A percentile compares a stretch with the other conserved stretches of the same genome.
These are phyloP conservation scores for Phylloporus sp. DNA, from an alignment of 768 basidiomycete genomes.

Conservation along the genomic window DNA sequence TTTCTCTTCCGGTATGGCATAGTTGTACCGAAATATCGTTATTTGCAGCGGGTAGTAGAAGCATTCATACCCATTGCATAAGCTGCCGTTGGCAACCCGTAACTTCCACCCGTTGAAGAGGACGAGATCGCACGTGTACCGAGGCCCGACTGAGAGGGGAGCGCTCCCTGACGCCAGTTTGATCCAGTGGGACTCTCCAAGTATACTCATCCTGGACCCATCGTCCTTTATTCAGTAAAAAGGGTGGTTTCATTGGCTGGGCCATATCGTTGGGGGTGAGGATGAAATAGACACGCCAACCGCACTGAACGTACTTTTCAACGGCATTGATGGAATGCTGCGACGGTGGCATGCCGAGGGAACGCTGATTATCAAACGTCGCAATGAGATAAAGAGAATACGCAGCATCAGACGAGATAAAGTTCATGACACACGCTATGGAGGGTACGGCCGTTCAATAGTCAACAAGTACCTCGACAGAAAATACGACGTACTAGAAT, in stretches of 20 bases:
- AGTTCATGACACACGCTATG: conserved; percentile 28
- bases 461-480: not conserved
- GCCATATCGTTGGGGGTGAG: conserved; percentile 1
- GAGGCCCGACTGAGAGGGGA: conserved; percentile 10
- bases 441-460: conserved; percentile 14
- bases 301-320: conserved; percentile 35
- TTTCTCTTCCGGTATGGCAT: conserved; percentile 12
- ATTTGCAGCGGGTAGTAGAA: conserved; percentile 3
- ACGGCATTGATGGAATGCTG: conserved; percentile 6
- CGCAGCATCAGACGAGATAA: conserved; percentile 38
- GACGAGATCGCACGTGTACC: conserved; percentile 10
- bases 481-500: conserved; percentile 37
- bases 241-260: conserved; percentile 5
- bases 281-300: conserved; percentile 22
- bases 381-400: conserved; percentile 39
- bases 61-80: not conserved
- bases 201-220: conserved; percentile 30
- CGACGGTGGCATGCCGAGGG: conserved; percentile 20
- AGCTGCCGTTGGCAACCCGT: rapidly evolving
- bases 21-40: conserved; percentile 26
- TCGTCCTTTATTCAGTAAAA: conserved; percentile 21
- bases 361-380: conserved; percentile 33
- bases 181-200: conserved; percentile 31
- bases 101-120: conserved; percentile 19
- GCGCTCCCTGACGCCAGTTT: conserved; percentile 9